Base-by-base conservation (phyloP, 2,329 filamentous ascomycete species). In the Botrytis paeoniae region DNA sequence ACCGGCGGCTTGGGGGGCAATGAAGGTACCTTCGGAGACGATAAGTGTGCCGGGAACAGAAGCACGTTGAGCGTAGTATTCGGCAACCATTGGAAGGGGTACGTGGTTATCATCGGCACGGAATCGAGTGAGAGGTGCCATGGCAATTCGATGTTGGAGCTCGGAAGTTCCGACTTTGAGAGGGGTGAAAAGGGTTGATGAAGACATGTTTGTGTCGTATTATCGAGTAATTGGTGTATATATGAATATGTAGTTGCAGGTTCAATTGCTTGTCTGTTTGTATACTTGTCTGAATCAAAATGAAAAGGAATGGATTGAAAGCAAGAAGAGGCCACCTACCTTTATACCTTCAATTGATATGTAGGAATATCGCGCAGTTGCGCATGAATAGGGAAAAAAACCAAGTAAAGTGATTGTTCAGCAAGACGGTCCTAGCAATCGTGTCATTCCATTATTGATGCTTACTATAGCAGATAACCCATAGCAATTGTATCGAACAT, bases 51-150 rank as follows among this genome's bases (percentile, higher is more conserved):
- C 88, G 16, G 83, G 82, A 9, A 82, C 83, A 14, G 77, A 78
- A 25, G 83, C 86, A 37, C 88, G 84, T 77, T 90, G 87, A 32
- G 80, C 79, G 79, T 89, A 89, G 81, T 89, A 87, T 71, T 87
- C 84, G 29, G 81, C 78, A 4, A 85, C 82, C 73, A 85, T 75
- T 68, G 83, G 81, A 7, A 78, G 75, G 20, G 86, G 86, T 6
- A 85, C 83, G 75, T 88, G 84, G 51, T 82, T 75, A 72, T 86
- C 81, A 71, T 83, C 82, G 69, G 82, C 82, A 69, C 87, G 86
- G 78, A 83, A 84, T 29, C 87, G 85, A n/a, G 88, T 89, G 72
- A 91, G 81, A 3, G 89, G 88, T 0, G 88, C 85, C 82, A 91
- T 85, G 59, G 84, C 85, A 54, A 91, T 77, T 5, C 85, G 82